Percentiles rank a stretch among this genome's conserved stretches.
Evolutionary conservation across 2,329 filamentous ascomycete genomes (phyloP).

Genomic region (Phoma sp.): DNA sequence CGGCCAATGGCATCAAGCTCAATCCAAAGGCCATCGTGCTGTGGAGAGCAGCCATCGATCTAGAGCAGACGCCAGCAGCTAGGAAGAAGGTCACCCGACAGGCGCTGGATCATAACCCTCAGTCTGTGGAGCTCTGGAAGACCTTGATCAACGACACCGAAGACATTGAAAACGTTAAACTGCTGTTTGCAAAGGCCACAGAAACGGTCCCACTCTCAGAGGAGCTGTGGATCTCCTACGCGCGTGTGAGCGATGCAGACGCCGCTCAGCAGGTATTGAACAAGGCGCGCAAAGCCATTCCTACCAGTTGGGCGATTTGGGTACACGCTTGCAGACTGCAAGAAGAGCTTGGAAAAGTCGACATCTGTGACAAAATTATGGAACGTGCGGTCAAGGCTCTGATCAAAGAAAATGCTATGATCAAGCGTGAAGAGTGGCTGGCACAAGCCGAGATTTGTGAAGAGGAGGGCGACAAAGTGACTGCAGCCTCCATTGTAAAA

Average conservation of each 20-base stretch:
- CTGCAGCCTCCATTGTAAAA: slow-evolving; percentile 86
- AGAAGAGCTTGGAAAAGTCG: slow-evolving; percentile 82
- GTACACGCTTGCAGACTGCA: slow-evolving; percentile 90
- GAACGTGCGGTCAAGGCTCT: slow-evolving; percentile 89
- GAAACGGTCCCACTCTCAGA: slow-evolving; percentile 93
- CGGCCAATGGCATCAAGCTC: slow-evolving; percentile 88
- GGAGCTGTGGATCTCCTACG: slow-evolving; percentile 93
- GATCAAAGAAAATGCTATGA: slow-evolving; percentile 91
- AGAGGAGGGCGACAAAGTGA: slow-evolving; percentile 84
- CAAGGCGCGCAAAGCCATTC: slow-evolving; percentile 89
- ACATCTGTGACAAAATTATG: slow-evolving; percentile 84
- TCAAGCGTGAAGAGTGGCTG: slow-evolving; percentile 97
- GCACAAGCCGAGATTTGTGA: slow-evolving; percentile 93
- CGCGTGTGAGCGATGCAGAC: slow-evolving; percentile 84
- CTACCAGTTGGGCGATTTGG: slow-evolving; percentile 95
- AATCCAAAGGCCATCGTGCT: slow-evolving; percentile 87
- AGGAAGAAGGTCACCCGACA: slow-evolving; percentile 94
- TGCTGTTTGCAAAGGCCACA: slow-evolving; percentile 91
- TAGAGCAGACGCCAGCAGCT: slow-evolving; percentile 80
- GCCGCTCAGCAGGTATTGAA: slow-evolving; percentile 96
- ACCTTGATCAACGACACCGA: slow-evolving; percentile 95
- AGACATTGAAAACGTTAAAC: slow-evolving; percentile 81
- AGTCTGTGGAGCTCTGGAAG: slow-evolving; percentile 98
- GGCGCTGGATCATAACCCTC: slow-evolving; percentile 89
- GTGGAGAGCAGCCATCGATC: slow-evolving; percentile 94